A percentile compares a stretch with the other conserved stretches of the same genome.
Evolutionary conservation across 805 yeast genomes (phyloP).

Genomic region (Saccharomycopsis fibuligera): DNA sequence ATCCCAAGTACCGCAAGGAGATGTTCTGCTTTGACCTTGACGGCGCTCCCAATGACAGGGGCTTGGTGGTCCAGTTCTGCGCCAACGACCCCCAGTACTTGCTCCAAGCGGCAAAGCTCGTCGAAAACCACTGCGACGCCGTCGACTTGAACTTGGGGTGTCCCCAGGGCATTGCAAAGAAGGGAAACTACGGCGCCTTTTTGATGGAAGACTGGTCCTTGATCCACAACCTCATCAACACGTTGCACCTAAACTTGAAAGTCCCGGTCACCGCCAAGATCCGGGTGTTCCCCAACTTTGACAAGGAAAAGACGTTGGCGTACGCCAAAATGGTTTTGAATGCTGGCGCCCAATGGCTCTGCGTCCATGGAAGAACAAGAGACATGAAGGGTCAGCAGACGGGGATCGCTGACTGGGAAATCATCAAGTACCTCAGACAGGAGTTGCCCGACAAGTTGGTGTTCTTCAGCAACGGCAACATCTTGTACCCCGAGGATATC

Average conservation of each 20-base stretch:
- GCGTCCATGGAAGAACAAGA: slow-evolving; percentile 92
- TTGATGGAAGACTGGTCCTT: slow-evolving; percentile 96
- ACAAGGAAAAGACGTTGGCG: slow-evolving; percentile 68
- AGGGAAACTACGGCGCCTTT: slow-evolving; percentile 93
- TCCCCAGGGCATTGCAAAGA: slow-evolving; percentile 95
- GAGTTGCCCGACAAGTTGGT: slow-evolving; percentile 56
- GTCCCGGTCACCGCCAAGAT: slow-evolving; percentile 95
- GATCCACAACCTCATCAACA: slow-evolving; percentile 62
- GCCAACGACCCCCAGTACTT: slow-evolving; percentile 90
- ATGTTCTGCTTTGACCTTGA: slow-evolving; percentile 72
- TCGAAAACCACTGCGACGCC: slow-evolving; percentile 85
- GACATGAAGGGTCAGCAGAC: slow-evolving; percentile 97
- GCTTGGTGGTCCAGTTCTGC: slow-evolving; percentile 90
- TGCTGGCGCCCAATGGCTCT: slow-evolving; percentile 94
- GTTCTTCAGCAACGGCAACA: slow-evolving; percentile 89
- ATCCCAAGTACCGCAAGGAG: slow-evolving; percentile 69
- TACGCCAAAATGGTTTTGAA: slow-evolving; percentile 84
- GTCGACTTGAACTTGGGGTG: slow-evolving; percentile 95
- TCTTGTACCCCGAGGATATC: slow-evolving; percentile 83
- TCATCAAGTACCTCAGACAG: slow-evolving; percentile 67
- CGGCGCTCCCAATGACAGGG: slow-evolving; percentile 74
- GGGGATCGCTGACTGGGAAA: slow-evolving; percentile 91
- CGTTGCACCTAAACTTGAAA: slow-evolving; percentile 64
- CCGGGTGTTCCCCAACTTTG: slow-evolving; percentile 49
- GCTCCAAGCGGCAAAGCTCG: slow-evolving; percentile 71